Conservation (phyloP, 1,284 basidiomycete species). For the Melanopsichium pennsylvanicum region DNA sequence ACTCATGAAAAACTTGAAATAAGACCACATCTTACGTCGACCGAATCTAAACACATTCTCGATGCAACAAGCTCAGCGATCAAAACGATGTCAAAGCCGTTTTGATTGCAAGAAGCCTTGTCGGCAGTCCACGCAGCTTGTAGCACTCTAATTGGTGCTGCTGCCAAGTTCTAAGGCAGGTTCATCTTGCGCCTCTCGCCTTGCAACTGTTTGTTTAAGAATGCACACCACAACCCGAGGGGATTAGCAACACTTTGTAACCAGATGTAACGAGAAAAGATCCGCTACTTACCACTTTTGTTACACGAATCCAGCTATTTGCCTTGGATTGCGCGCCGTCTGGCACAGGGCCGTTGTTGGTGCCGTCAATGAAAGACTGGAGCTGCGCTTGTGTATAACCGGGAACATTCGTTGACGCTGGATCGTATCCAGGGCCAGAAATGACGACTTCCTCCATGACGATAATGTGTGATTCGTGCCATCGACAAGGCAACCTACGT, state of each 20-base stretch:
- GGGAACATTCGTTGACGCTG: constrained; percentile 55
- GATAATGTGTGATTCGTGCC: constrained; percentile 63
- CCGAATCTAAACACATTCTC: too few relatives aligned
- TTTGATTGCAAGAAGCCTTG: too few relatives aligned
- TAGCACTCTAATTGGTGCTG: too few relatives aligned
- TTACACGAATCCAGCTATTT: constrained; percentile 56
- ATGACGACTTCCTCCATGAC: constrained; percentile 65
- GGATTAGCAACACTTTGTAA: too few relatives aligned
- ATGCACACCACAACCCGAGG: too few relatives aligned
- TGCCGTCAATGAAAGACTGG: constrained; percentile 42
- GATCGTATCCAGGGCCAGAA: constrained; percentile 54
- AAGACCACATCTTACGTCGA: too few relatives aligned
- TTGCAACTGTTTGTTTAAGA: constrained; percentile 52
- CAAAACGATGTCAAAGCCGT: too few relatives aligned
- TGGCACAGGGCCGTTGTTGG: constrained; percentile 19
- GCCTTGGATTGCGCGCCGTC: constrained; percentile 54
- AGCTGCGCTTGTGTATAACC: constrained; percentile 46
- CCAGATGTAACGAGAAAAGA: background rate
- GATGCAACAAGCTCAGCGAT: too few relatives aligned
- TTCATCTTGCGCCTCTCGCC: constrained; percentile 56
- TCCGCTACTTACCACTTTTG: constrained; percentile 60
- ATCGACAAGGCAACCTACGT: constrained; percentile 59
- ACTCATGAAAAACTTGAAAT: too few relatives aligned
- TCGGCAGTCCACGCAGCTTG: too few relatives aligned
- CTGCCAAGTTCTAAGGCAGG: constrained; percentile 7